These are phyloP conservation scores for Dictyostelium purpureum DNA, from an alignment of 78 protist genomes.

Conservation along the genomic window DNA sequence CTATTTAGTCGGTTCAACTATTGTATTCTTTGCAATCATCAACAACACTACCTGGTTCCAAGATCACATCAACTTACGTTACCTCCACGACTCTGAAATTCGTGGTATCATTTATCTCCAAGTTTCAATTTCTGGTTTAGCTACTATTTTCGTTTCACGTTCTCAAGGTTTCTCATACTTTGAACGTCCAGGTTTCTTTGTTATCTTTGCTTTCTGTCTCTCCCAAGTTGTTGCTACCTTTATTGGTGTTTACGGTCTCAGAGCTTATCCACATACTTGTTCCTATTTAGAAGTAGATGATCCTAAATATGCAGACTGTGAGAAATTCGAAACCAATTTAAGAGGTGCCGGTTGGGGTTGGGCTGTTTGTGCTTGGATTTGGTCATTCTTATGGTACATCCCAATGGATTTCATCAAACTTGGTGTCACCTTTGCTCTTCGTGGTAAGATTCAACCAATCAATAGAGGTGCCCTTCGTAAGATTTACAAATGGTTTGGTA, in stretches of 20 bases:
- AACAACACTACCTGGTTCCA: slow-evolving; percentile 64
- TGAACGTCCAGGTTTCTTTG: slow-evolving; percentile 82
- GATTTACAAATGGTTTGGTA: slow-evolving; percentile 5
- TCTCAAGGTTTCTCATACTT: slow-evolving; percentile 76
- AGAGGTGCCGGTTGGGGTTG: slow-evolving; percentile 88
- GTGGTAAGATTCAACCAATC: slow-evolving; percentile 4
- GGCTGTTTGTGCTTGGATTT: slow-evolving; percentile 84
- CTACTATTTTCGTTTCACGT: slow-evolving; percentile 85
- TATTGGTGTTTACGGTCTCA: slow-evolving; percentile 87
- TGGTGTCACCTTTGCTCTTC: neutral
- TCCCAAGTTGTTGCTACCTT: slow-evolving; percentile 83
- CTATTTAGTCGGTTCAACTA: slow-evolving; percentile 82
- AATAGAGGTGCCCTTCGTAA: slow-evolving; percentile 4
- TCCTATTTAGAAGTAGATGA: neutral
- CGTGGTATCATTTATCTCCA: slow-evolving; percentile 85
- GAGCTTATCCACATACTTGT: slow-evolving; percentile 63
- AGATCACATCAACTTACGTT: slow-evolving; percentile 13
- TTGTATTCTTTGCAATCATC: slow-evolving; percentile 78
- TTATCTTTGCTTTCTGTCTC: slow-evolving; percentile 78
- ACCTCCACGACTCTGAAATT: slow-evolving; percentile 38
- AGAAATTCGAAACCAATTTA: slow-evolving; percentile 1
- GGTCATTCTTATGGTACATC: slow-evolving; percentile 83
- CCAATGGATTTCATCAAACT: slow-evolving; percentile 89
- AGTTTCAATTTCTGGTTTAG: slow-evolving; percentile 87
- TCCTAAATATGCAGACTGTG: neutral